Base-by-base conservation (phyloP, 2,329 filamentous ascomycete genomes). In the Pyricularia pennisetigena region DNA sequence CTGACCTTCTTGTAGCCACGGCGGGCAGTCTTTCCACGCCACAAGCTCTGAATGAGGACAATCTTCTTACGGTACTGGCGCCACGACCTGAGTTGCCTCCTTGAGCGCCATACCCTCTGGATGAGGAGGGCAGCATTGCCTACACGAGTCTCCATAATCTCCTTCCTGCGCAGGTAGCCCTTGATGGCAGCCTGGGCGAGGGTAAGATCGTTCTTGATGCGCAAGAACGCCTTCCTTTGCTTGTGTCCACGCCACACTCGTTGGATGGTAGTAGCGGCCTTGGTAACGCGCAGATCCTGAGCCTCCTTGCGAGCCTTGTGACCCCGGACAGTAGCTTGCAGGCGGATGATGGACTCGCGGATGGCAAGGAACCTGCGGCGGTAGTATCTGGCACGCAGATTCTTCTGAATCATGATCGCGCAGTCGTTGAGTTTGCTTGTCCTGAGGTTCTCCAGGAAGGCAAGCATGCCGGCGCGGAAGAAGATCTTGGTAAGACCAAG, bases 381-480 rank as follows among this genome's bases (percentile, higher is more conserved):
- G 80, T 97, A 97, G 81, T 97, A 98, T 79, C 97, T 97, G 77
- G 93, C 93, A 71, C 89, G 91, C 68, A 99, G 82, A 76, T 99
- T 99, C 88, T 99, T 99, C 80, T 99, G 95, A 68, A 99, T 99
- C 88, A 99, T 91, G 73, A 97, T 92, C 14, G 95, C 95, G 73
- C 94, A 97, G 72, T 93, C 91, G 76, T 97, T 98, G 76, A 99
- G 85, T 69, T 94, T 89, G 72, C 85, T 92, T 14, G 95, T 97
- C 69, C 95, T 89, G 72, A 97, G 84, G 73, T 97, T 97, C 80
- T 99, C 95, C 66, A 99, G 83, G 82, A 97, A 97, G 7, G 95
- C 95, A 74, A 99, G 89, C 95, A 99, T 99, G 79, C 95, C 95
- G 68, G 95, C 95, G 70, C 95, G 91, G 88, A 99, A 99, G 82